Evolutionary conservation across 768 basidiomycete species (phyloP), one percentile per base, ranked within the genome.

Genomic region (Favolaschia claudopus): DNA sequence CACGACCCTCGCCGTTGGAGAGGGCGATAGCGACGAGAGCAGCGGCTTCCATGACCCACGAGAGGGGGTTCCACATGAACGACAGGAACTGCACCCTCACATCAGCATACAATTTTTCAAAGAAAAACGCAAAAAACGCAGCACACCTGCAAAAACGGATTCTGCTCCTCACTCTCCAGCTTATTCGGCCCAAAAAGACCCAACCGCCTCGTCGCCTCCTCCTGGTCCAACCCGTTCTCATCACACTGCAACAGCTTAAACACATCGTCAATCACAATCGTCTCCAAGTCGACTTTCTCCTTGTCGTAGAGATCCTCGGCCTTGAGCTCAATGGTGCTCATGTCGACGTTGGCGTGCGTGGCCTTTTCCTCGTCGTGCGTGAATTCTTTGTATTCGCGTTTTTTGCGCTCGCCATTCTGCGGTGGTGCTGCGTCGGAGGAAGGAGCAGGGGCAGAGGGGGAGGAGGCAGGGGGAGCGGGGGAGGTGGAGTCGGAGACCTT

Each of bases 21-120:
- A 99, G 86, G 37, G 86, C 95, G 74, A 99, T 99, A 44, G 96
- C 96, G 65, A 95, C 94, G 28, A 95, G 82, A 8, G 93, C 92
- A 34, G 95, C 95, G 62, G 90, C 95, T 77, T 99, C 96, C 96
- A 99, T 99, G 76, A 99, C 96, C 96, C 96, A 99, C 31, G 96
- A 99, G 13, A 99, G 82, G 39, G 96, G 96, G 79, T 99, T 99
- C 96, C 96, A 99, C 96, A 98, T 99, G 85, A 99, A 99, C 73
- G 89, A 88, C 67, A 95, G 79, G 77, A 96, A 95, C 92, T 93
- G 38, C 2, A 7, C 42, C 31, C 42, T 2, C 15, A 22, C 27
- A 52, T 37, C 20, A 45, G n/a, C 7, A 4, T 32, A 19, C 15
- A 10, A n/a, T n/a, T n/a, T n/a, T n/a, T n/a, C n/a, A 56, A 51